These are phyloP conservation scores for Colletotrichum sp. DNA, from an alignment of 2,329 filamentous ascomycete species.

Conservation along the genomic window DNA sequence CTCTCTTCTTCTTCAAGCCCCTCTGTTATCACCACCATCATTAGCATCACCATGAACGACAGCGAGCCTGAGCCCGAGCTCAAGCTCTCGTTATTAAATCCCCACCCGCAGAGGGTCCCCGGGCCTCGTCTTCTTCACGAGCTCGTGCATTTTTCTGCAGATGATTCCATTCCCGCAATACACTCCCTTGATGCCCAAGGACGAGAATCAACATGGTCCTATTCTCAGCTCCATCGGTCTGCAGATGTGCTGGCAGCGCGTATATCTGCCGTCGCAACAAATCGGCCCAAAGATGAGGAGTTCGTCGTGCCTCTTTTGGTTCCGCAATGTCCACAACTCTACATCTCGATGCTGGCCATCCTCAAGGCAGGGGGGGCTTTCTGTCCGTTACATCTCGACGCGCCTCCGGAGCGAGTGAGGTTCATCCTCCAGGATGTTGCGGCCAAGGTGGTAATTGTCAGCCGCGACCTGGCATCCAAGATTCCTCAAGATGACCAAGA, in stretches of 20 bases:
- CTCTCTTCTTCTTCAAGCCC: background rate
- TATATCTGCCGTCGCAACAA: constrained; percentile 38
- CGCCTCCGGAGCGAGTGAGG: constrained; percentile 74
- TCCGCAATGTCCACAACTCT: constrained; percentile 78
- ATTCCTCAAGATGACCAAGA: constrained; percentile 36
- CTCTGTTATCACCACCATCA: background rate
- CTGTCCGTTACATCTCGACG: constrained; percentile 81
- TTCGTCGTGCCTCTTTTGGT: constrained; percentile 76
- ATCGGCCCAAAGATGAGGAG: background rate
- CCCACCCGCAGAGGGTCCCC: constrained; percentile 40
- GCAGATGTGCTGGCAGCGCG: constrained; percentile 61
- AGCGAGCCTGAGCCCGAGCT: background rate
- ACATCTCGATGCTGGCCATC: constrained; percentile 77
- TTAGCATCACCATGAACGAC: background rate
- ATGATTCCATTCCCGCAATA: constrained; percentile 56
- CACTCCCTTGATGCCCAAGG: constrained; percentile 59
- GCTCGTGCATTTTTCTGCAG: constrained; percentile 55
- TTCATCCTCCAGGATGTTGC: constrained; percentile 83
- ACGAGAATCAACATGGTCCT: constrained; percentile 57
- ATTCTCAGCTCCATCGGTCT: constrained; percentile 63
- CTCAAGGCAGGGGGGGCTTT: constrained; percentile 85
- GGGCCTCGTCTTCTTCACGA: constrained; percentile 57
- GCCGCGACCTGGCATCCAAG: constrained; percentile 46
- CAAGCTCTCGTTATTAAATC: constrained; percentile 51
- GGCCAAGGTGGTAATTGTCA: constrained; percentile 72